Conservation (phyloP, 108 stramenopile species). For the Chaetoceros muelleri region DNA sequence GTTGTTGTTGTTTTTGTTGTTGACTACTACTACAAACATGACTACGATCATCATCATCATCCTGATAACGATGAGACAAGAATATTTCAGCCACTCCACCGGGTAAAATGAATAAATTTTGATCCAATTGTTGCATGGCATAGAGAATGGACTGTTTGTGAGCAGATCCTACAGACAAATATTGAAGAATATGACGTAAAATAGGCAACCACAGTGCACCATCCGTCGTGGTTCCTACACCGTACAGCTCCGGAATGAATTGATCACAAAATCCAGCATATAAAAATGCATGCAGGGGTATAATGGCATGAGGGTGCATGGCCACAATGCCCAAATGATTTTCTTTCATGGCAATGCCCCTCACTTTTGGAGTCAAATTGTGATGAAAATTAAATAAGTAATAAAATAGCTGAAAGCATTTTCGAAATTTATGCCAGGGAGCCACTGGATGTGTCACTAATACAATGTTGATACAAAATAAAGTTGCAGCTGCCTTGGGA, state of each 20-base stretch:
- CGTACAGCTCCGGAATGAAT: slow-evolving; percentile 11
- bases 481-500: background rate
- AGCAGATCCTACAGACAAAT: slow-evolving; percentile 6
- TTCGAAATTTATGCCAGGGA: slow-evolving; percentile 10
- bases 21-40: no score
- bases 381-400: slow-evolving; percentile 18
- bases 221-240: slow-evolving; percentile 14
- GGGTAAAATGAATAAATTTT: slow-evolving; percentile 12
- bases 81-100: slow-evolving; percentile 20
- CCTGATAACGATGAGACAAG: background rate
- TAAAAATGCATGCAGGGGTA: slow-evolving; percentile 19
- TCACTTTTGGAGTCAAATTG: slow-evolving; percentile 5
- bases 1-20: no score
- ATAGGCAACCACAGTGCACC: slow-evolving; percentile 14
- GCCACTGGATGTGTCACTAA: background rate
- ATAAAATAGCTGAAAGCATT: slow-evolving; percentile 17
- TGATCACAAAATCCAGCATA: slow-evolving; percentile 22
- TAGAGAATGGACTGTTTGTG: slow-evolving; percentile 5
- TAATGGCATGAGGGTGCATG: slow-evolving; percentile 23
- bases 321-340: slow-evolving; percentile 12
- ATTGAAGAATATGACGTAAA: slow-evolving; percentile 15
- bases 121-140: slow-evolving; percentile 1
- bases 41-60: background rate
- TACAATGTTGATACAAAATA: background rate
- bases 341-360: background rate